Evolutionary conservation across 2,329 filamentous ascomycete species (phyloP).

Genomic region (Coniochaeta sp.): DNA sequence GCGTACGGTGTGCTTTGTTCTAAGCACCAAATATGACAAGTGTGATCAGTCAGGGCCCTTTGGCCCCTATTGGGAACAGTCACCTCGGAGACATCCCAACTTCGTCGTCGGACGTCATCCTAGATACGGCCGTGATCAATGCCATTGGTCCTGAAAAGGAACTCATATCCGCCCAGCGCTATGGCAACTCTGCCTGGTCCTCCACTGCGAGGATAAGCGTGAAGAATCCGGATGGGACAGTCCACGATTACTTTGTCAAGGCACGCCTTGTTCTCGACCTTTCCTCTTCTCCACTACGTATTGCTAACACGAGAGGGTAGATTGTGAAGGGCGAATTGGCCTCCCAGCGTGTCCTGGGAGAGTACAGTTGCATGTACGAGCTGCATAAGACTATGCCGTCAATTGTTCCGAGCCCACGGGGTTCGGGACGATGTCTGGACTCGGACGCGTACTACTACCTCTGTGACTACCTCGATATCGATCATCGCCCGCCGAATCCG

Average conservation of each 20-base stretch:
- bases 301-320: background rate
- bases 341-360: conserved; percentile 17
- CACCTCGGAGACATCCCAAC: background rate
- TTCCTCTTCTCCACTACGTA: background rate
- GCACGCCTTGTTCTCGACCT: background rate
- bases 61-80: background rate
- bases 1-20: background rate
- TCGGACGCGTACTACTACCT: conserved; percentile 19
- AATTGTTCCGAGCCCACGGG: conserved; percentile 19
- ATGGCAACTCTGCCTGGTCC: conserved; percentile 20
- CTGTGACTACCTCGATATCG: conserved; percentile 22
- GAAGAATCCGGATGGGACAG: conserved; percentile 10
- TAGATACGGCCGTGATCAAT: background rate
- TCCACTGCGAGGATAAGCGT: conserved; percentile 17
- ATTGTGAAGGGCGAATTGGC: conserved; percentile 4
- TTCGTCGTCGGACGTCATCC: background rate
- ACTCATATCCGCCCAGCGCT: conserved; percentile 15
- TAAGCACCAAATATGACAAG: background rate
- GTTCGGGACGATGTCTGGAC: conserved; percentile 16
- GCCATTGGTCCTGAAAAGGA: conserved; percentile 3
- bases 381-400: conserved; percentile 17
- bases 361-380: conserved; percentile 21
- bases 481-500: conserved; percentile 7
- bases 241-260: conserved; percentile 18
- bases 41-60: background rate